Evolutionary conservation across 192 early-diverging fungal genomes (phyloP), one percentile per base, ranked within the genome.

Genomic region (Backusella liffmaniae): DNA sequence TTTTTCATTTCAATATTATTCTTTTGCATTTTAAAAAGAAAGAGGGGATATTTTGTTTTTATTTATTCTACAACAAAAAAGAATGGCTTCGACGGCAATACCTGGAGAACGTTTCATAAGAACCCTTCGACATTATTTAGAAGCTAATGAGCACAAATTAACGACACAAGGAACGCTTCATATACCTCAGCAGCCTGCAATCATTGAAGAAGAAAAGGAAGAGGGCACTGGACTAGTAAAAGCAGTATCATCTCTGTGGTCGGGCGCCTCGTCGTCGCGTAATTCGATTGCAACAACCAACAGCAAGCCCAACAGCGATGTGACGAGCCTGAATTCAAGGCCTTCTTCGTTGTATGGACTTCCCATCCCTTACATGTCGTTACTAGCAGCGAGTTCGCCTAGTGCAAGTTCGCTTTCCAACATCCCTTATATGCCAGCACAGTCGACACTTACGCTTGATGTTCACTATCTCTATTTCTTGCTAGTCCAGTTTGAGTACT

Each of bases 41-140:
- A 32, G 32, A 32, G 41, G 16, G 4, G 16, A 46, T 13, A 0
- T 46, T 18, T 46, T n/a, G n/a, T 5, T 15, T 46, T 18, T 0
- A 0, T 46, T 18, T 42, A 13, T 42, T 46, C 18, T 46, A 46
- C 5, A 49, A 49, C 46, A 26, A 59, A 30, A 74, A 56, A 39
- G 1, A 42, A 75, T 77, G 26, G 29, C 34, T 5, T 49, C 46
- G 30, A 35, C 78, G 21, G 39, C 70, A 32, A 74, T 86, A 65
- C 62, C 79, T 49, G 83, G 85, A 73, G 88, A 89, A 67, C 82
- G 85, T 74, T 89, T 84, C 76, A 76, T 89, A 69, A 85, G 88
- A 73, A 89, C 85, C 13, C 72, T 89, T 13, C 79, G 85, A 30
- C 88, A 89, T 39, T 87, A 87, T 62, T 69, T 89, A 26, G 86